These are phyloP conservation scores for Trichoderma sp. DNA, from an alignment of 2,329 filamentous ascomycete species.

Conservation along the genomic window DNA sequence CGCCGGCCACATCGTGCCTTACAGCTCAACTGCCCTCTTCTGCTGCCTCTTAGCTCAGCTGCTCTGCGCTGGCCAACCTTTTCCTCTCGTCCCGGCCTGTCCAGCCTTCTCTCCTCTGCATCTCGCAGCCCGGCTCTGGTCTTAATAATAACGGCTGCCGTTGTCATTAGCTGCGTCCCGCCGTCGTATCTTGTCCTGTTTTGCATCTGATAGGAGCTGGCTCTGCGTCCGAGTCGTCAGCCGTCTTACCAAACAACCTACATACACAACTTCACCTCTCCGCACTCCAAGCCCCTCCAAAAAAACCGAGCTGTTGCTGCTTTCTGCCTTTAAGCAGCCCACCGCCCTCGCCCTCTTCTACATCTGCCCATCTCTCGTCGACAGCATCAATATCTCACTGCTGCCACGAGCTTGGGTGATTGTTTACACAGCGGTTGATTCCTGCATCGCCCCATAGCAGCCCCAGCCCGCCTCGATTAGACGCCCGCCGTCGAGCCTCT, in stretches of 20 bases:
- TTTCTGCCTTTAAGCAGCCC: conserved; percentile 8
- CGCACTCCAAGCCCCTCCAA: conserved; percentile 19
- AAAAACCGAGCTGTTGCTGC: conserved; percentile 1
- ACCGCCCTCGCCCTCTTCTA: neutral
- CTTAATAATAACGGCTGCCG: conserved; percentile 3
- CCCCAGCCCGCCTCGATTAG: conserved; percentile 21
- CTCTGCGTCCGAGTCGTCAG: conserved; percentile 24
- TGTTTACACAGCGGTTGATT: neutral
- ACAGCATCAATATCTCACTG: neutral
- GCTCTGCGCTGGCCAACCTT: conserved; percentile 7
- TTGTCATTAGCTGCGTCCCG: conserved; percentile 14
- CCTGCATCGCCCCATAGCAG: neutral
- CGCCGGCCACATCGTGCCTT: conserved; percentile 23
- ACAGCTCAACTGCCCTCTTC: conserved; percentile 22
- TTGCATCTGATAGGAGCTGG: conserved; percentile 22
- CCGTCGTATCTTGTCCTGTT: neutral
- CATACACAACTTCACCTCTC: neutral
- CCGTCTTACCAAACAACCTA: conserved; percentile 5
- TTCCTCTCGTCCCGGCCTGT: conserved; percentile 2
- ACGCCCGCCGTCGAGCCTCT: conserved; percentile 22
- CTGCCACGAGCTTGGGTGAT: neutral
- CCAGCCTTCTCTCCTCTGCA: conserved; percentile 1
- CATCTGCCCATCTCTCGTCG: neutral
- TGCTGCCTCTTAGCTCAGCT: neutral
- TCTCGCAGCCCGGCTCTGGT: conserved; percentile 10